These are phyloP conservation scores for Potentilla sterilis DNA, from an alignment of 306 rosid genomes.

Conservation along the genomic window DNA sequence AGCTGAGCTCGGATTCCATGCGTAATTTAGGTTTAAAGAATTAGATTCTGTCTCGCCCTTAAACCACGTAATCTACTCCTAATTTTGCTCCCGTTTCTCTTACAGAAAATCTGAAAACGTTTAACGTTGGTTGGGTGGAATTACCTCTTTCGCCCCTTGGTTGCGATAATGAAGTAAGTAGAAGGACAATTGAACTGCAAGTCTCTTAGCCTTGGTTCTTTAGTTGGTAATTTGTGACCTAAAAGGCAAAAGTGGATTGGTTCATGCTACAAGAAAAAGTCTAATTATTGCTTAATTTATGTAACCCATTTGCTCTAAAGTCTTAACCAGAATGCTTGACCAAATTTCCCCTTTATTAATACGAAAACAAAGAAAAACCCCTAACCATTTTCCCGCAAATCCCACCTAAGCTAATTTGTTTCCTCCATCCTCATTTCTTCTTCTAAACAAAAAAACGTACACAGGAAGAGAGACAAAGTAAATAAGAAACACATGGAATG, in stretches of 20 bases:
- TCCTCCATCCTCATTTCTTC: not conserved
- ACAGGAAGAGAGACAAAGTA: not conserved
- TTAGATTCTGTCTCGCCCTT: not conserved
- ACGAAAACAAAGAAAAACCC: too few species aligned
- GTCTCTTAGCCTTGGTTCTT: too few species aligned
- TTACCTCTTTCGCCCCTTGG: not conserved
- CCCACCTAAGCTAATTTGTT: not conserved
- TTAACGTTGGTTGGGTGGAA: not conserved
- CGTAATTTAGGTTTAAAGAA: not conserved
- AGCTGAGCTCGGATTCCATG: constrained; percentile 20
- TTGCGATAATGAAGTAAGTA: too few species aligned
- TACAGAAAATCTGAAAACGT: not conserved
- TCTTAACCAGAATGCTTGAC: not conserved
- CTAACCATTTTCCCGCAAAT: too few species aligned
- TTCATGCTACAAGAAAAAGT: not conserved
- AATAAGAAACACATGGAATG: not conserved
- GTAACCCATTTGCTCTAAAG: not conserved
- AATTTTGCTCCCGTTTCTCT: not conserved
- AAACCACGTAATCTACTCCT: constrained; percentile 5
- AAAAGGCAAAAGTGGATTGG: not conserved
- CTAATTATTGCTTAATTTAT: not conserved
- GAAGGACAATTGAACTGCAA: too few species aligned
- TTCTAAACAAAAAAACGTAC: too few species aligned
- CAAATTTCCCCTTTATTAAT: too few species aligned
- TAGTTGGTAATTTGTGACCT: not conserved